A percentile compares a stretch with the other conserved stretches of the same genome.
Evolutionary conservation across 805 yeast genomes (phyloP).

Genomic region (Candida ulmi): DNA sequence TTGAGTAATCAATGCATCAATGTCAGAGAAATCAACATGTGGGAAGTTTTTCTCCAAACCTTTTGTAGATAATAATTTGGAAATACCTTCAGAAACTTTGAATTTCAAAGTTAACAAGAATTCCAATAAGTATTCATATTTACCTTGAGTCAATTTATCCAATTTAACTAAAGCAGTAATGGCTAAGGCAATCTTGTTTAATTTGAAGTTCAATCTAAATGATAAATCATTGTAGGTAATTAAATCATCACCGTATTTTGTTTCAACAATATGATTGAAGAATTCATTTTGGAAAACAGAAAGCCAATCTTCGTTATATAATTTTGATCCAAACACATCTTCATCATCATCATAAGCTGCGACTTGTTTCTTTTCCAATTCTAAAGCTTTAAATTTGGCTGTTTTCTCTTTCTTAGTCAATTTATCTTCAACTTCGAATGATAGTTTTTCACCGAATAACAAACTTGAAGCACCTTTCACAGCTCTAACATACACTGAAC

Average conservation of each 20-base stretch:
- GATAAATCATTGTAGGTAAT: slow-evolving; percentile 20
- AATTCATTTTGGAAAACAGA: slow-evolving; percentile 39
- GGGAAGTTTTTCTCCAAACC: slow-evolving; percentile 20
- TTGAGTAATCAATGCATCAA: slow-evolving; percentile 9
- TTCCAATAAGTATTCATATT: slow-evolving; percentile 14
- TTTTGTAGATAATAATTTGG: slow-evolving; percentile 19
- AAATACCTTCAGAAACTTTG: slow-evolving; percentile 16
- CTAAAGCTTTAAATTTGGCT: slow-evolving; percentile 47
- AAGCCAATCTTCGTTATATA: slow-evolving; percentile 34
- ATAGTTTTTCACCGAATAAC: slow-evolving; percentile 26
- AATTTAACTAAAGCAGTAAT: slow-evolving; percentile 16
- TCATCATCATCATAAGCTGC: slow-evolving; percentile 39
- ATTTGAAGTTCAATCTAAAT: slow-evolving; percentile 17
- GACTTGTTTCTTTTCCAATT: slow-evolving; percentile 41
- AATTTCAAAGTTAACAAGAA: slow-evolving; percentile 17
- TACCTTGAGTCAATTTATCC: slow-evolving; percentile 14
- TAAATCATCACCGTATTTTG: slow-evolving; percentile 40
- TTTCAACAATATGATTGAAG: slow-evolving; percentile 25
- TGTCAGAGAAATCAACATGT: slow-evolving; percentile 11
- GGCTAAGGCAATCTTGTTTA: slow-evolving; percentile 21
- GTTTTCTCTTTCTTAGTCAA: slow-evolving; percentile 54
- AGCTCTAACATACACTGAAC: slow-evolving; percentile 70
- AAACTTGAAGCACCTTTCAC: slow-evolving; percentile 57
- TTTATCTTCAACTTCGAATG: slow-evolving; percentile 28
- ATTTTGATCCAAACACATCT: slow-evolving; percentile 55